Evolutionary conservation across 257 asterid species (phyloP), one percentile per base, ranked within the genome.

Genomic region (Haberlea rhodopensis): DNA sequence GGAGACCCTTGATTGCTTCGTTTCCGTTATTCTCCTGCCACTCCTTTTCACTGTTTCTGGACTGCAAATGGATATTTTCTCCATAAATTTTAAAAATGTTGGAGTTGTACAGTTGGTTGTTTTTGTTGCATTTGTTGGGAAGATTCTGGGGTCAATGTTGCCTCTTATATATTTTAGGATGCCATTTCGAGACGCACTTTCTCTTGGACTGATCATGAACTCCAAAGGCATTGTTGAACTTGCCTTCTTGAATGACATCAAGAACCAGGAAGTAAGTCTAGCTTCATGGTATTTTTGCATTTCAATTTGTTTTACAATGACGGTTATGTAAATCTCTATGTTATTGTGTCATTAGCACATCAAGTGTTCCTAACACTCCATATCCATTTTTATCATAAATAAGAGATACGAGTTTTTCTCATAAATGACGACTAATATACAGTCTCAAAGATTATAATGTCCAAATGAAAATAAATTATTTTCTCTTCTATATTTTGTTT

Each of bases 201-300:
- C 95, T 71, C 79, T 87, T 10, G 91, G 88, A 25, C 79, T 87
- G 60, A 84, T 87, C 75, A 87, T 87, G 89, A 87, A 87, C 73
- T 65, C 87, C 56, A 87, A 82, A 82, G 89, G 95, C 74, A 77
- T 87, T 31, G 62, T 86, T 59, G 95, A 86, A 72, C 84, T 86
- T n/a, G 87, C 87, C 37, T 29, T 84, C 71, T 74, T 86, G 63
- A 84, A 59, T 66, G 73, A 80, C 63, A 73, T 68, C 73, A 77
- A 66, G 66, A 73, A 73, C 63, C 66, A 53, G 8, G 48, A 77
- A 43, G 95, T 87, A 75, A 74, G 84, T 51, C 66, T 63, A 46
- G 8, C n/a, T 15, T 21, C 25, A 3, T 65, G 16, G 6, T 2
- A 1, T 55, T 19, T 65, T 46, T 20, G 5, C 27, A 19, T 15